phyloP scores from a whole-genome alignment of 2,329 filamentous ascomycete genomes.

The Polychaeton citri region DNA sequence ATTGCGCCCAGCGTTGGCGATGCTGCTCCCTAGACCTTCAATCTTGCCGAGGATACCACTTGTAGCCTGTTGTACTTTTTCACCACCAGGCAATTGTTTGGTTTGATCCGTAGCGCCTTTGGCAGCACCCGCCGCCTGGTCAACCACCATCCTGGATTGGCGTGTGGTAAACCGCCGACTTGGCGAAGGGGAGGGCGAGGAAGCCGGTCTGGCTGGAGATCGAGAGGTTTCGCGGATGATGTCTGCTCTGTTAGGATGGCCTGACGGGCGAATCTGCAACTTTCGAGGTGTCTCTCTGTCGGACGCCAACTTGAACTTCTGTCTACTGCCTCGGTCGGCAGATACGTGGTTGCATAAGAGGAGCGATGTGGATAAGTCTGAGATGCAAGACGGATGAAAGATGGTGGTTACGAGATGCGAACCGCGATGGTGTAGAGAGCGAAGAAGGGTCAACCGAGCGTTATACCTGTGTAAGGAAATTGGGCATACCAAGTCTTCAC shows the following conservation, averaged over 20 bases:
- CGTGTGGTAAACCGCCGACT: not conserved
- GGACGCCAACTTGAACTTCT: not conserved
- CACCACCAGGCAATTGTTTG: not conserved
- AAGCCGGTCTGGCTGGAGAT: slow-evolving; percentile 6
- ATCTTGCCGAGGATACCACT: slow-evolving; percentile 16
- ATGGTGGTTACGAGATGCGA: slow-evolving; percentile 29
- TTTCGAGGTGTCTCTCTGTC: slow-evolving; percentile 10
- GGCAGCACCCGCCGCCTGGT: slow-evolving; percentile 9
- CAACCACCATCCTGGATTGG: slow-evolving; percentile 13
- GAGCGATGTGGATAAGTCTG: not conserved
- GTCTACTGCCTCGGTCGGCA: not conserved
- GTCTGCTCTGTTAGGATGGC: slow-evolving; percentile 12
- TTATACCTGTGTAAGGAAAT: too few relatives aligned
- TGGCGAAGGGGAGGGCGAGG: slow-evolving; percentile 1
- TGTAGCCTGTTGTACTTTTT: slow-evolving; percentile 14
- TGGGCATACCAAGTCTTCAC: too few relatives aligned
- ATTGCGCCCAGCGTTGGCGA: slow-evolving; percentile 17
- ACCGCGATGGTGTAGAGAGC: too few relatives aligned
- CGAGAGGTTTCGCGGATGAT: slow-evolving; percentile 11
- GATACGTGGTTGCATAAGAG: not conserved
- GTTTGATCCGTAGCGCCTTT: slow-evolving; percentile 10
- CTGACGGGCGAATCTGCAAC: slow-evolving; percentile 12
- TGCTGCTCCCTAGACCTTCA: slow-evolving; percentile 14
- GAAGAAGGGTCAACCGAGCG: too few relatives aligned
- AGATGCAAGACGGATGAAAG: slow-evolving; percentile 35